Percentiles rank a stretch among this genome's conserved stretches.
Conservation (phyloP, 768 basidiomycete species). For the Exidia glandulosa region DNA sequence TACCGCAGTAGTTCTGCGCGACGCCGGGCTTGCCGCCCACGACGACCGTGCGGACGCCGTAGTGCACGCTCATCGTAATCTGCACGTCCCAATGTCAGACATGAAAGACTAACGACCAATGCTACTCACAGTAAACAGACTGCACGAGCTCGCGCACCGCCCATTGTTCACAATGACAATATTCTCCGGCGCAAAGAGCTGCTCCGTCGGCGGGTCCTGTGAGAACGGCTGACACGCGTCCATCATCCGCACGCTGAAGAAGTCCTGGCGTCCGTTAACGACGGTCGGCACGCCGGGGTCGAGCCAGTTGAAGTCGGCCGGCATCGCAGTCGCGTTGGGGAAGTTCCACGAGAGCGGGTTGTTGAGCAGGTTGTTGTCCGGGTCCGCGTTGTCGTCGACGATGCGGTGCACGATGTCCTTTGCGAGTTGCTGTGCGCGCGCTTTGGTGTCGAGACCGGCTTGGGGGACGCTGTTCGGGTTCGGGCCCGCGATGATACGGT, state of each 20-base stretch:
- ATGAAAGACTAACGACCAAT: background rate
- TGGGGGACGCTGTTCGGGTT: slow-evolving; percentile 41
- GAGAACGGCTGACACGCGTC: slow-evolving; percentile 25
- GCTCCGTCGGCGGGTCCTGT: slow-evolving; percentile 27
- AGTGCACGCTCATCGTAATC: slow-evolving; percentile 50
- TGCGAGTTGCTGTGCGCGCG: slow-evolving; percentile 38
- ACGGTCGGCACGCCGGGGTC: slow-evolving; percentile 27
- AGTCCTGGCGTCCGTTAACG: slow-evolving; percentile 40
- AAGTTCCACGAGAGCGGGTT: slow-evolving; percentile 40
- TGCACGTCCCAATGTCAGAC: slow-evolving; percentile 9
- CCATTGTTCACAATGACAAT: slow-evolving; percentile 49
- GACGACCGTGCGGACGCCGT: slow-evolving; percentile 46
- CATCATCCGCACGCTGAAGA: slow-evolving; percentile 35
- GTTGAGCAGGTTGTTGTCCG: slow-evolving; percentile 32
- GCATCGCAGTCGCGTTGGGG: slow-evolving; percentile 32
- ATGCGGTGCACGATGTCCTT: slow-evolving; percentile 37
- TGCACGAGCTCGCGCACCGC: slow-evolving; percentile 21
- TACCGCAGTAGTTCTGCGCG: slow-evolving; percentile 47
- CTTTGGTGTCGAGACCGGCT: slow-evolving; percentile 40
- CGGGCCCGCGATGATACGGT: slow-evolving; percentile 40
- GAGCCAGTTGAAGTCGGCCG: slow-evolving; percentile 34
- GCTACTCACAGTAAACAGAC: slow-evolving; percentile 17
- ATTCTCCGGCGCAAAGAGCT: slow-evolving; percentile 38
- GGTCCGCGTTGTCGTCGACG: slow-evolving; percentile 30
- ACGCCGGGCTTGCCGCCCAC: slow-evolving; percentile 39